These are phyloP conservation scores for Apium graveolens DNA, from an alignment of 129 eudicot genomes.

Conservation along the genomic window DNA sequence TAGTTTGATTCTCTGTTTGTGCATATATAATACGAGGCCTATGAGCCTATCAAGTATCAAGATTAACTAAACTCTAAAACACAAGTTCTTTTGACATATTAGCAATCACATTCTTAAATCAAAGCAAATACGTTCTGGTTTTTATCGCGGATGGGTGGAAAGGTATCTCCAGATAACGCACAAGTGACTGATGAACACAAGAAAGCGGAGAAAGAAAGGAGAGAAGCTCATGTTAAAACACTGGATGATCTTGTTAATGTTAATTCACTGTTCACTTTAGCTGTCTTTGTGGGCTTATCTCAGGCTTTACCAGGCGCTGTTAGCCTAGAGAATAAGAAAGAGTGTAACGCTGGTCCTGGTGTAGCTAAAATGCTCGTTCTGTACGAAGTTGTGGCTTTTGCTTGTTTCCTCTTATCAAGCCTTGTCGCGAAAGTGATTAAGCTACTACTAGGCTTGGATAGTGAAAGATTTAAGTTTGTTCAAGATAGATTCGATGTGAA, in stretches of 20 bases:
- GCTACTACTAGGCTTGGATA: no score
- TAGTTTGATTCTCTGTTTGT: not conserved
- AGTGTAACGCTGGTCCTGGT: not conserved
- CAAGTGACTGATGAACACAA: not conserved
- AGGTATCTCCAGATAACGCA: not conserved
- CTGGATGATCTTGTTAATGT: slow-evolving; percentile 1
- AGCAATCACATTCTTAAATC: not conserved
- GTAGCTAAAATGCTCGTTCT: no score
- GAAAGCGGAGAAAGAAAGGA: not conserved
- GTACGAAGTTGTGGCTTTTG: no score
- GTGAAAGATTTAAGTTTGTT: no score
- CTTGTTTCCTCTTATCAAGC: no score
- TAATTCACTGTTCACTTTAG: not conserved
- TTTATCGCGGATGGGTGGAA: not conserved
- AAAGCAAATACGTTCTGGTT: not conserved
- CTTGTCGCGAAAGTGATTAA: no score
- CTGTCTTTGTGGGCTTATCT: not conserved
- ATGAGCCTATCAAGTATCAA: not conserved
- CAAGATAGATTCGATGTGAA: not conserved
- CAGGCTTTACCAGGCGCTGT: not conserved
- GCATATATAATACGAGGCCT: not conserved
- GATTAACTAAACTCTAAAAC: not conserved
- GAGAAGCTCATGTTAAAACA: not conserved
- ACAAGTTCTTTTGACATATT: not conserved
- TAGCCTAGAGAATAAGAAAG: not conserved